Evolutionary conservation across 2,329 filamentous ascomycete species (phyloP).

Genomic region (Trichocomaceae sp.): DNA sequence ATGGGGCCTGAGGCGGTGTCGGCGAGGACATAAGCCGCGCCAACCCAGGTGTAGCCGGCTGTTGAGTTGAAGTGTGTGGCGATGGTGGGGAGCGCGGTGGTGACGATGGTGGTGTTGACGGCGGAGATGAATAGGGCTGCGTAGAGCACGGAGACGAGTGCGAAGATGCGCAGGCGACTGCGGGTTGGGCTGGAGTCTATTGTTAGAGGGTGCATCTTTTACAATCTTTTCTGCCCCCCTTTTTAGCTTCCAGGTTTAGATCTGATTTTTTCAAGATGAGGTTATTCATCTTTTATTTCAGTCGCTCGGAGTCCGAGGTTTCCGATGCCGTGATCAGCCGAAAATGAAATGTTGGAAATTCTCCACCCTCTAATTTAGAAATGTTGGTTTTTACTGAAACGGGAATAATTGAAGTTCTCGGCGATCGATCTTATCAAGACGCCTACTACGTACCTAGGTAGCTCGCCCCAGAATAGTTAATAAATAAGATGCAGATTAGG

Average conservation of each 20-base stretch:
- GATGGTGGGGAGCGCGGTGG: conserved; percentile 33
- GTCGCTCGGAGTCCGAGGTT: neutral
- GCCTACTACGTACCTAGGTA: too few relatives aligned
- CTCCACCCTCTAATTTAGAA: too few relatives aligned
- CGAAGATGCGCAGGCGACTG: neutral
- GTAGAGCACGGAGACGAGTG: conserved; percentile 13
- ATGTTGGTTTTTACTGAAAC: too few relatives aligned
- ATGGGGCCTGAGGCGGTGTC: conserved; percentile 34
- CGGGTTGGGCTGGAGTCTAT: neutral
- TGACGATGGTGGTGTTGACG: conserved; percentile 24
- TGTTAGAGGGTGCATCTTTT: neutral
- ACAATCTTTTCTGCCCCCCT: too few relatives aligned
- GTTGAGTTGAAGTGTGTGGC: conserved; percentile 27
- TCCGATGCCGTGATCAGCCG: neutral
- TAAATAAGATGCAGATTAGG: too few relatives aligned
- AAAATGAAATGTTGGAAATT: neutral
- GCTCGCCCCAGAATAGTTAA: too few relatives aligned
- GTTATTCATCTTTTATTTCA: neutral
- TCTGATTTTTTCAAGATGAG: too few relatives aligned
- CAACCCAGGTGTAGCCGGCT: conserved; percentile 35
- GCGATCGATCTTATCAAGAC: too few relatives aligned
- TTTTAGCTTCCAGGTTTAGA: too few relatives aligned
- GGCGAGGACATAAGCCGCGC: conserved; percentile 30
- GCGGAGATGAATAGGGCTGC: conserved; percentile 18
- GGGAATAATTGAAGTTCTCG: too few relatives aligned